These are phyloP conservation scores for Stereum hirsutum DNA, from an alignment of 1,284 basidiomycete species.

Conservation along the genomic window DNA sequence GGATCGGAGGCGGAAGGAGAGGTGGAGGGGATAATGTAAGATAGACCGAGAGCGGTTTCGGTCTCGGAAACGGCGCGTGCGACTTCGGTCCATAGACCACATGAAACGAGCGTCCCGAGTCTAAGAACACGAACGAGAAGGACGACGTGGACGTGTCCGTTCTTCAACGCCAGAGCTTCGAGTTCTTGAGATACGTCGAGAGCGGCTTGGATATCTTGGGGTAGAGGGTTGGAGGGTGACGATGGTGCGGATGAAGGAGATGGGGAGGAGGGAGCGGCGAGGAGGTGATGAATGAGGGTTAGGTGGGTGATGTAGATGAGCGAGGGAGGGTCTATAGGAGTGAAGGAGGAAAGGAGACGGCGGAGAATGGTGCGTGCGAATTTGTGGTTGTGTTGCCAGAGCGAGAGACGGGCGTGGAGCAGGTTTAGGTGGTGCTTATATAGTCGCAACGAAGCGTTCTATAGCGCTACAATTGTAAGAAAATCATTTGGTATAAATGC, in stretches of 20 bases:
- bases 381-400: constrained; percentile 44
- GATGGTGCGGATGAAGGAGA: constrained; percentile 46
- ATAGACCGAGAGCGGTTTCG: constrained; percentile 36
- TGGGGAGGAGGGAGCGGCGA: constrained; percentile 32
- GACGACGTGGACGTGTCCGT: constrained; percentile 33
- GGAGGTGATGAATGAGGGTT: constrained; percentile 34
- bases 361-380: constrained; percentile 46
- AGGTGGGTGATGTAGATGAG: constrained; percentile 45
- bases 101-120: constrained; percentile 39
- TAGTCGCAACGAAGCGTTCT: constrained; percentile 53
- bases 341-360: constrained; percentile 40
- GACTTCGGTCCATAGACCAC: constrained; percentile 43
- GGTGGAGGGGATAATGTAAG: constrained; percentile 16
- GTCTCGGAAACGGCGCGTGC: constrained; percentile 30
- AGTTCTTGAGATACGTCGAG: constrained; percentile 34
- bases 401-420: constrained; percentile 48
- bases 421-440: constrained; percentile 49
- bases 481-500: background rate
- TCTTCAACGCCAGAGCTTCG: constrained; percentile 26
- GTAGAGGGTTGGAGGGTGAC: constrained; percentile 33
- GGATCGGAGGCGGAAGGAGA: no score
- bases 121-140: constrained; percentile 41
- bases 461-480: background rate
- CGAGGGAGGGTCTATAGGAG: constrained; percentile 38
- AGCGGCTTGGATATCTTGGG: constrained; percentile 27